Evolutionary conservation across 345 rosid species (phyloP), one percentile per base, ranked within the genome.

Genomic region (Brassica juncea): DNA sequence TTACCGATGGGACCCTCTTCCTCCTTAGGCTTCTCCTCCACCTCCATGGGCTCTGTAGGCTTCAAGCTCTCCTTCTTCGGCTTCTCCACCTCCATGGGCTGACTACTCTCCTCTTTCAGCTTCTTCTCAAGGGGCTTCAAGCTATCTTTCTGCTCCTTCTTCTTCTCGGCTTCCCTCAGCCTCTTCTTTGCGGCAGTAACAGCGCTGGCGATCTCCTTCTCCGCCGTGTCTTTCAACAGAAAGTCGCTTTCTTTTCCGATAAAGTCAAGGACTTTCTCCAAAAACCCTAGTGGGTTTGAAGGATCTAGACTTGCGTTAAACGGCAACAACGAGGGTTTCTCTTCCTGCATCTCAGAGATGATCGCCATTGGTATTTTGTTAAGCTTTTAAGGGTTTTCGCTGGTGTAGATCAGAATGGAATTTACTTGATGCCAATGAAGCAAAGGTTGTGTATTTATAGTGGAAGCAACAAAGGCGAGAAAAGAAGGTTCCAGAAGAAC

Each of bases 181-280:
- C 66, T 68, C 81, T 77, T 70, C 63, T 49, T 82, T 0, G 86
- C 86, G 0, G 85, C 86, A 58, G 55, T 84, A 52, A 88, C 81
- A 66, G 82, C 86, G 19, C 84, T 77, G 8, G 67, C 63, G 81
- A 92, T 83, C 86, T 91, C 89, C 85, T 74, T 84, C 87, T 87
- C 97, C 27, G 88, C 89, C 31, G 89, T 57, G 68, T 84, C 90
- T 66, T 82, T 84, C 69, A 21, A 72, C 14, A 94, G 83, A 73
- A 89, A 94, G 77, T 89, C 86, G 78, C 84, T 89, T 84, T 90
- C 91, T 60, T 83, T 83, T 12, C 78, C 94, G 2, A 92, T 14
- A 68, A 94, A 92, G n/a, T 90, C 93, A 8, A 94, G 77, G 37
- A 85, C 87, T 32, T 77, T 82, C 86, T 88, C 87, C 76, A 94